A percentile compares a stretch with the other conserved stretches of the same genome.
phyloP scores from a whole-genome alignment of 2,329 filamentous ascomycete species.

The Acephala macrosclerotiorum region DNA sequence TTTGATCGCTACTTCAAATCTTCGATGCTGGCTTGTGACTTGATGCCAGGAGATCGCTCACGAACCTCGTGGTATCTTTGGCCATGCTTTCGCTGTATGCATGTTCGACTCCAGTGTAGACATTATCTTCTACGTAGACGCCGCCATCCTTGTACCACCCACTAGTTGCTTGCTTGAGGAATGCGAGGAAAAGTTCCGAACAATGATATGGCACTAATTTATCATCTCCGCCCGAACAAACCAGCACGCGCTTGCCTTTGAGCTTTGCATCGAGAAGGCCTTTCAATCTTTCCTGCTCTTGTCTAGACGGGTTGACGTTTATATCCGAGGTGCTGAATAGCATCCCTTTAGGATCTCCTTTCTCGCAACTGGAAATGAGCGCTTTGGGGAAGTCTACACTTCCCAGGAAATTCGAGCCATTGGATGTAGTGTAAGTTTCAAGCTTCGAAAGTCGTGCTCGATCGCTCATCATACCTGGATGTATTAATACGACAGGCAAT shows the following conservation, averaged over 20 bases:
- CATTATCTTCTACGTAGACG: slow-evolving; percentile 66
- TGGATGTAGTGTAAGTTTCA: slow-evolving; percentile 61
- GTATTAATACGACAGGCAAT: not conserved
- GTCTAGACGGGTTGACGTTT: slow-evolving; percentile 36
- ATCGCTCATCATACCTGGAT: slow-evolving; percentile 70
- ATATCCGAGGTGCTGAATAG: slow-evolving; percentile 64
- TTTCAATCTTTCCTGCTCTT: slow-evolving; percentile 53
- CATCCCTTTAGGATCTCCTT: slow-evolving; percentile 78
- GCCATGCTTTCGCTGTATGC: slow-evolving; percentile 74
- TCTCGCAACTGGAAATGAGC: slow-evolving; percentile 68
- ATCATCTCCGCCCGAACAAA: slow-evolving; percentile 72
- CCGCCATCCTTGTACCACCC: slow-evolving; percentile 61
- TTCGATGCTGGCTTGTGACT: slow-evolving; percentile 27
- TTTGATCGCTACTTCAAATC: slow-evolving; percentile 25
- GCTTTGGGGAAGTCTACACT: slow-evolving; percentile 78
- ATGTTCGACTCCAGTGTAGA: slow-evolving; percentile 75
- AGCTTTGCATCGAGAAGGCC: slow-evolving; percentile 57
- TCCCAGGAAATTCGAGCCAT: slow-evolving; percentile 73
- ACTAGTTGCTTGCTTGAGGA: slow-evolving; percentile 62
- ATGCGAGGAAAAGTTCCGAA: slow-evolving; percentile 65
- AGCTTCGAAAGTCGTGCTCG: slow-evolving; percentile 77
- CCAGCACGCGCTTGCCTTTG: slow-evolving; percentile 68
- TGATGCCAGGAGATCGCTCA: slow-evolving; percentile 51
- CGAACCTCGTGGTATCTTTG: slow-evolving; percentile 68
- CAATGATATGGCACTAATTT: slow-evolving; percentile 74